A percentile compares a stretch with the other conserved stretches of the same genome.
Conservation (phyloP, 228 moss, liverwort and hornwort genomes). For the Sphagnum fallax region DNA sequence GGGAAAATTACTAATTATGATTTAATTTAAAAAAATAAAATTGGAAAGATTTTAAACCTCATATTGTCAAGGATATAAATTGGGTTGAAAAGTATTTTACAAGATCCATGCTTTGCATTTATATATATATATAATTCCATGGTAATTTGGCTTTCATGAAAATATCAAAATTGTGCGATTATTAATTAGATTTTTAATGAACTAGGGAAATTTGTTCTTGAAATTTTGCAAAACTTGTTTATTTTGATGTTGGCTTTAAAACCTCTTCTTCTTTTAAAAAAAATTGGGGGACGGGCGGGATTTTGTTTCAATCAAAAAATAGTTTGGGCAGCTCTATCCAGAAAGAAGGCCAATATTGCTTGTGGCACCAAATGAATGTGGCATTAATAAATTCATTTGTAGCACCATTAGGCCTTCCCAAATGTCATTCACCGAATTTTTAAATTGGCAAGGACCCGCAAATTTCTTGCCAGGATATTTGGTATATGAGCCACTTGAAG, state of each 20-base stretch:
- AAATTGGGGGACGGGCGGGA: too few species aligned
- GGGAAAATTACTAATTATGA: background rate
- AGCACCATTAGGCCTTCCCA: constrained; percentile 64
- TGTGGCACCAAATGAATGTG: constrained; percentile 46
- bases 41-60: too few species aligned
- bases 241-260: background rate
- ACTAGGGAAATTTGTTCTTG: background rate
- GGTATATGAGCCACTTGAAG: constrained; percentile 60
- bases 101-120: too few species aligned
- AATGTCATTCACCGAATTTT: constrained; percentile 54
- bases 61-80: too few species aligned
- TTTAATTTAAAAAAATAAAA: background rate
- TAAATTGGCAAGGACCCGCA: constrained; percentile 50
- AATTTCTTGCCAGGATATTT: constrained; percentile 54
- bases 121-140: too few species aligned
- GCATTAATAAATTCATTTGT: constrained; percentile 54
- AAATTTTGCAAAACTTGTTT: too few species aligned
- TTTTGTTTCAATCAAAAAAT: background rate
- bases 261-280: too few species aligned
- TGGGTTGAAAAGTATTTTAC: too few species aligned
- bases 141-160: too few species aligned
- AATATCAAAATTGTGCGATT: too few species aligned
- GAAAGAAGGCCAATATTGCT: constrained; percentile 41
- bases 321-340: constrained; percentile 61
- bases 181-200: too few species aligned